Percentiles rank a stretch among this genome's conserved stretches.
Conservation (phyloP, 2,329 filamentous ascomycete species). For the Aspergillus amoenus region DNA sequence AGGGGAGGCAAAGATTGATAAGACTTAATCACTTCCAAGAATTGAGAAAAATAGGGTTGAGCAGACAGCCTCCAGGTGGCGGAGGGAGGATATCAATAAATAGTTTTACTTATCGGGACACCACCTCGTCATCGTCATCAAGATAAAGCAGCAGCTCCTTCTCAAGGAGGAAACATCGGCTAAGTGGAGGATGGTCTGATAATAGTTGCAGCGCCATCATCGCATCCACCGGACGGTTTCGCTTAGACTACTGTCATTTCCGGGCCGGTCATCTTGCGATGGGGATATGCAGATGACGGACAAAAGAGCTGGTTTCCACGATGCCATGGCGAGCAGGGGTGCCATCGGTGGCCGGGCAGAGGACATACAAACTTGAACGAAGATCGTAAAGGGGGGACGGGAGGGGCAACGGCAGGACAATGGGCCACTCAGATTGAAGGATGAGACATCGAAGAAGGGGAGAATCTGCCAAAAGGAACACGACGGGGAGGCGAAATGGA, state of each 20-base stretch:
- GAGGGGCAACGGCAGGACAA: conserved; percentile 20
- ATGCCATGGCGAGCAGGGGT: conserved; percentile 26
- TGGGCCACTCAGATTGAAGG: conserved; percentile 18
- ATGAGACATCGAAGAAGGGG: conserved; percentile 10
- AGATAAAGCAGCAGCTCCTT: conserved; percentile 16
- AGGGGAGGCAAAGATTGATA: background rate
- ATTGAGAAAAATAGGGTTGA: background rate
- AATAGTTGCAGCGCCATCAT: conserved; percentile 21
- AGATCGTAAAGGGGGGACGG: conserved; percentile 16
- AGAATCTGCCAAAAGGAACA: conserved; percentile 17
- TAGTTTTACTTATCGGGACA: conserved; percentile 10
- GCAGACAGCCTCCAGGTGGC: background rate
- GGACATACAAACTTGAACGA: conserved; percentile 20
- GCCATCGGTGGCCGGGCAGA: conserved; percentile 18
- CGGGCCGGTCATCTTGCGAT: conserved; percentile 20
- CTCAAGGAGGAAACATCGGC: conserved; percentile 13
- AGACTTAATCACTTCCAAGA: background rate
- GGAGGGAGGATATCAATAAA: conserved; percentile 18
- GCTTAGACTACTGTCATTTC: conserved; percentile 26
- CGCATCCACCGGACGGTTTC: conserved; percentile 20
- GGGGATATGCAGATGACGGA: conserved; percentile 18
- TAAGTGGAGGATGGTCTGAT: conserved; percentile 18
- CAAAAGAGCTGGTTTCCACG: conserved; percentile 10
- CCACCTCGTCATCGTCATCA: conserved; percentile 17
- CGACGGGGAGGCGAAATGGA: conserved; percentile 11